Evolutionary conservation across 441 rosid species (phyloP).

Genomic region (Omphalea diandra): DNA sequence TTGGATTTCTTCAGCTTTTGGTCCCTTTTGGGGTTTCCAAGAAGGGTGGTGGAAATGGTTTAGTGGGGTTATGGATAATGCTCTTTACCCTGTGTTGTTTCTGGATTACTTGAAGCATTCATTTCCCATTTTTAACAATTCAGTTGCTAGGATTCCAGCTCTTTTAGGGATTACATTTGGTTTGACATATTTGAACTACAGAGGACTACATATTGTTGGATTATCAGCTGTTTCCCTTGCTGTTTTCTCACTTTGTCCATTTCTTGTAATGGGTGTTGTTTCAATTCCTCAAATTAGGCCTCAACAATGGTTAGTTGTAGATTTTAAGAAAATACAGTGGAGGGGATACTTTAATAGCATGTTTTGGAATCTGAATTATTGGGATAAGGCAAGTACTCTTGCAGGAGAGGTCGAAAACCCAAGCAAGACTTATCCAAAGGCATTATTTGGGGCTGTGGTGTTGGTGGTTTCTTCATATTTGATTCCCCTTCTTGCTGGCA

Average conservation of each 20-base stretch:
- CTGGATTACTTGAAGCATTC: constrained; percentile 93
- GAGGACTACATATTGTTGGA: constrained; percentile 88
- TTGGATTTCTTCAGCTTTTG: constrained; percentile 94
- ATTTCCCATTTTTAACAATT: constrained; percentile 54
- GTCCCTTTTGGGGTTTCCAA: constrained; percentile 94
- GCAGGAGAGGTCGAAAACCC: constrained; percentile 90
- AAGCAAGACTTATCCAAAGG: constrained; percentile 84
- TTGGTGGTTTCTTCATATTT: constrained; percentile 74
- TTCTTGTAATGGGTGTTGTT: constrained; percentile 64
- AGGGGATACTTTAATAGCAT: constrained; percentile 78
- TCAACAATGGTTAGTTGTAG: constrained; percentile 63
- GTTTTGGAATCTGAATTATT: constrained; percentile 92
- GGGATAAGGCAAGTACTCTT: constrained; percentile 97
- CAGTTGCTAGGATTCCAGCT: constrained; percentile 73
- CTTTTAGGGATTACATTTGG: constrained; percentile 70
- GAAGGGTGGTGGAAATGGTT: constrained; percentile 98
- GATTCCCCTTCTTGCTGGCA: constrained; percentile 81
- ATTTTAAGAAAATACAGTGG: constrained; percentile 68
- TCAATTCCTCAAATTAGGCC: constrained; percentile 68
- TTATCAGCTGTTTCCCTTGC: constrained; percentile 70
- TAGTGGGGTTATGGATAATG: constrained; percentile 97
- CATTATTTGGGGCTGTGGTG: constrained; percentile 69
- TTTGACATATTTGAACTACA: constrained; percentile 79
- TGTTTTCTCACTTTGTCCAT: constrained; percentile 72
- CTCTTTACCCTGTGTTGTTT: constrained; percentile 84